Base-by-base conservation (phyloP, 768 basidiomycete species). In the Royoungia palumana region DNA sequence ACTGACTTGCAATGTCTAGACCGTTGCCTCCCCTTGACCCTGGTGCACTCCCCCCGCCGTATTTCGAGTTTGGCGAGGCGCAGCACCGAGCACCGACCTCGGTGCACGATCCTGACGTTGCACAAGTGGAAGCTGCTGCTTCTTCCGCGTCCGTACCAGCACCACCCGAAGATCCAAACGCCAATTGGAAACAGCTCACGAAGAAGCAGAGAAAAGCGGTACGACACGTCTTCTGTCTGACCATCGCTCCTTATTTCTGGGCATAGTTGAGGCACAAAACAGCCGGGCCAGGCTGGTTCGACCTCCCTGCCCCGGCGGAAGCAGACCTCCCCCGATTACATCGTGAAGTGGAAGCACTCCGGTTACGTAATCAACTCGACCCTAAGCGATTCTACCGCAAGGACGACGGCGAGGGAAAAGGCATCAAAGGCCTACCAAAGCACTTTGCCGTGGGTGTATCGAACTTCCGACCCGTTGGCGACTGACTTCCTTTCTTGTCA, bases 311-410 rank as follows among this genome's bases (percentile, higher is more conserved):
- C 16, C 91, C 92, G 19, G 67, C 80, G 13, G 87, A 88, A 57
- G 81, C 86, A 12, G 89, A 93, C 51, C 72, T 90, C 14, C 88
- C 90, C 30, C 77, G 82, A 32, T 68, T 94, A 35, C 71, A 92
- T 59, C 85, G 87, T 44, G 92, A 96, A 71, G 85, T 92, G 11
- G 89, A 94, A 63, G 87, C 94, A 0, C 72, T 94, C 47, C 85
- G 91, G 25, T 72, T 96, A 40, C 81, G 86, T 42, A 92, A 92
- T 62, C 86, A 91, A 49, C 77, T 96, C 17, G 94, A 96, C 60
- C 92, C 92, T 16, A 96, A 95, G 65, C 79, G 89, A 19, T 94
- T 94, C 70, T 90, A 94, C 70, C 75, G 82, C 53, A 93, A 89
- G 65, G 89, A 93, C 39, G 85, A 87, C 50, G 87, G 88, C 5